A percentile compares a stretch with the other conserved stretches of the same genome.
Conservation (phyloP, 495 filamentous ascomycete genomes). For the Penicillium tannophilum region DNA sequence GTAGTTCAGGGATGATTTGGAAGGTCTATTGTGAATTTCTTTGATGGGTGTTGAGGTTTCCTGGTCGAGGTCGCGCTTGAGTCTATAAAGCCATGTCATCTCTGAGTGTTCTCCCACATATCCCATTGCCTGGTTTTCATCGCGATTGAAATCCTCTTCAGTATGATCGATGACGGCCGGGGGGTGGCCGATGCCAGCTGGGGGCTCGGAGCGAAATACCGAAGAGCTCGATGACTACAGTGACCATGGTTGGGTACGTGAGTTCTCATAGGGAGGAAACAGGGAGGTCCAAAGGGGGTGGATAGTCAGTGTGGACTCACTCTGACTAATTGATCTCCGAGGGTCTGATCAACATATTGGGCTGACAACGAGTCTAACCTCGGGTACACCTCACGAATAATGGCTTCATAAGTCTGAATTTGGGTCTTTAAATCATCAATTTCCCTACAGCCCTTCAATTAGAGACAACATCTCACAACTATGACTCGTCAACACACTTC, state of each 20-base stretch:
- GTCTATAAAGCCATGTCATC: slow-evolving; percentile 59
- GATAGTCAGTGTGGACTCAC: slow-evolving; percentile 14
- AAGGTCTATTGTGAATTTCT: slow-evolving; percentile 27
- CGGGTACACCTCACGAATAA: slow-evolving; percentile 41
- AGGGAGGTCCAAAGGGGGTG: neutral
- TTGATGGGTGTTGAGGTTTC: slow-evolving; percentile 13
- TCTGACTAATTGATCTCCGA: slow-evolving; percentile 26
- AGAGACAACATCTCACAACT: slow-evolving; percentile 10
- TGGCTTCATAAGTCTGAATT: slow-evolving; percentile 35
- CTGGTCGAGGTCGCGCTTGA: slow-evolving; percentile 42
- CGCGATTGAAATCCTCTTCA: slow-evolving; percentile 23
- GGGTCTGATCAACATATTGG: slow-evolving; percentile 38
- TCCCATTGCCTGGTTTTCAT: slow-evolving; percentile 54
- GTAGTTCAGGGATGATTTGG: slow-evolving; percentile 50
- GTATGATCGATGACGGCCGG: slow-evolving; percentile 41
- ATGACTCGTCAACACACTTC: slow-evolving; percentile 43
- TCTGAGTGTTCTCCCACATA: slow-evolving; percentile 67
- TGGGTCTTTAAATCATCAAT: slow-evolving; percentile 42
- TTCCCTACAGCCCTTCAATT: slow-evolving; percentile 35
- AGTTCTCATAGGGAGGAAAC: neutral
- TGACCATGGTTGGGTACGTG: slow-evolving; percentile 3
- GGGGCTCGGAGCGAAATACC: slow-evolving; percentile 17
- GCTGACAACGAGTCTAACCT: slow-evolving; percentile 36
- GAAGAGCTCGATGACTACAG: slow-evolving; percentile 1
- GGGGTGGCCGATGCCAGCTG: slow-evolving; percentile 40